Conservation (phyloP, 2,329 filamentous ascomycete species). For the Colletotrichum limetticola region DNA sequence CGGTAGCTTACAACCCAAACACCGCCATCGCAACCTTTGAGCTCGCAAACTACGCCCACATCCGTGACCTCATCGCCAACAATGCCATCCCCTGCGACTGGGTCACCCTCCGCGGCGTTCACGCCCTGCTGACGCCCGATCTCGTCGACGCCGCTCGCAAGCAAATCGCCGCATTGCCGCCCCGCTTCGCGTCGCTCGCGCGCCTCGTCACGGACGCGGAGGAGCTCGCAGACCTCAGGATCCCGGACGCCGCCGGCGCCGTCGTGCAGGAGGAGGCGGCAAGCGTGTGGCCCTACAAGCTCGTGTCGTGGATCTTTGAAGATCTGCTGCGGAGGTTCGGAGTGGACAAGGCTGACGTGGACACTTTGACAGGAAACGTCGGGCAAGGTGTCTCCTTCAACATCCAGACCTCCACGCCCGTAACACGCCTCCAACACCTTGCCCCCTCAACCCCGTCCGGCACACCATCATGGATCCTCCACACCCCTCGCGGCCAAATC, state of each 20-base stretch:
- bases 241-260: slow-evolving; percentile 69
- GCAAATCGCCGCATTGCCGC: slow-evolving; percentile 65
- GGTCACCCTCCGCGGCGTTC: slow-evolving; percentile 70
- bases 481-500: slow-evolving; percentile 77
- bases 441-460: slow-evolving; percentile 10
- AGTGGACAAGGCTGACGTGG: slow-evolving; percentile 36
- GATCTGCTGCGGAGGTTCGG: slow-evolving; percentile 55
- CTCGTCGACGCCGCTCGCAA: slow-evolving; percentile 63
- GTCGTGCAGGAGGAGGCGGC: slow-evolving; percentile 74
- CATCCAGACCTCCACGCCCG: slow-evolving; percentile 79
- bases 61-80: slow-evolving; percentile 66
- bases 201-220: slow-evolving; percentile 50
- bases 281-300: slow-evolving; percentile 85
- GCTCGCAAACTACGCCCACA: slow-evolving; percentile 71
- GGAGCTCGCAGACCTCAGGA: slow-evolving; percentile 62
- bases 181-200: slow-evolving; percentile 65
- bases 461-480: slow-evolving; percentile 64
- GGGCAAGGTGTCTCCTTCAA: slow-evolving; percentile 60
- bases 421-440: slow-evolving; percentile 56
- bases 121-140: slow-evolving; percentile 68
- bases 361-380: slow-evolving; percentile 21
- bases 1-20: slow-evolving; percentile 70
- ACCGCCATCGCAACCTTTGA: slow-evolving; percentile 77
- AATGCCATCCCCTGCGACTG: slow-evolving; percentile 77
- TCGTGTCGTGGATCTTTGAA: slow-evolving; percentile 78